Conservation (phyloP, 371 early-diverging fungal species). For the Mortierella sp. region DNA sequence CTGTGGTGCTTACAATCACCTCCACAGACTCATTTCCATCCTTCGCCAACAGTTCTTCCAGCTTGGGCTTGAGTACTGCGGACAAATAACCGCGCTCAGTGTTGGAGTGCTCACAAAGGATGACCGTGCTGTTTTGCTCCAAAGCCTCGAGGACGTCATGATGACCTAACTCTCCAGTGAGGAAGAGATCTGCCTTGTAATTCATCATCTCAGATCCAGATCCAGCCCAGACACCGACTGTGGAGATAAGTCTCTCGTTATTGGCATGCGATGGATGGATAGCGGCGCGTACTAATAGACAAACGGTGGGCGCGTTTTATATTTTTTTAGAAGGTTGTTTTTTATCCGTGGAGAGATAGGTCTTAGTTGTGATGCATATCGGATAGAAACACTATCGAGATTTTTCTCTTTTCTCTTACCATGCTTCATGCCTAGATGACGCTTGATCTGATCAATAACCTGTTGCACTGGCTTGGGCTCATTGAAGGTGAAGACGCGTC, state of each 20-base stretch:
- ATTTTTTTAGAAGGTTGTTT: too few relatives aligned
- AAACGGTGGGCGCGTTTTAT: too few relatives aligned
- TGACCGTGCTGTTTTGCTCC: conserved; percentile 81
- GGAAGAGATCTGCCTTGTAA: conserved; percentile 74
- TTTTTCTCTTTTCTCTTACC: conserved; percentile 47
- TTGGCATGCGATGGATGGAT: conserved; percentile 63
- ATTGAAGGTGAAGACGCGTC: conserved; percentile 76
- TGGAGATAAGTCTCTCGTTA: conserved; percentile 63
- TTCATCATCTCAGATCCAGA: conserved; percentile 68
- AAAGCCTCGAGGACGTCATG: conserved; percentile 90
- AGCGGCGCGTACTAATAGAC: conserved; percentile 76
- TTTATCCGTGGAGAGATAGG: too few relatives aligned
- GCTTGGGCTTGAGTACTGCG: conserved; percentile 71
- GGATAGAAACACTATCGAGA: neutral
- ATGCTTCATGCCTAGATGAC: conserved; percentile 68
- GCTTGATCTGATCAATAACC: conserved; percentile 75
- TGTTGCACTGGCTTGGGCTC: conserved; percentile 64
- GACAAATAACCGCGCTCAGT: conserved; percentile 95
- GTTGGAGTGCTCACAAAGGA: conserved; percentile 95
- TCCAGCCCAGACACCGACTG: conserved; percentile 96
- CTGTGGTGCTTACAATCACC: conserved; percentile 74
- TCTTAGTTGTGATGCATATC: too few relatives aligned
- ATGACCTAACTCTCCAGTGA: conserved; percentile 97
- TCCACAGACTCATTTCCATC: conserved; percentile 63
- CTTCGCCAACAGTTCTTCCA: conserved; percentile 67